Conservation (phyloP, 2,329 filamentous ascomycete species). For the Diaporthe ilicicola region DNA sequence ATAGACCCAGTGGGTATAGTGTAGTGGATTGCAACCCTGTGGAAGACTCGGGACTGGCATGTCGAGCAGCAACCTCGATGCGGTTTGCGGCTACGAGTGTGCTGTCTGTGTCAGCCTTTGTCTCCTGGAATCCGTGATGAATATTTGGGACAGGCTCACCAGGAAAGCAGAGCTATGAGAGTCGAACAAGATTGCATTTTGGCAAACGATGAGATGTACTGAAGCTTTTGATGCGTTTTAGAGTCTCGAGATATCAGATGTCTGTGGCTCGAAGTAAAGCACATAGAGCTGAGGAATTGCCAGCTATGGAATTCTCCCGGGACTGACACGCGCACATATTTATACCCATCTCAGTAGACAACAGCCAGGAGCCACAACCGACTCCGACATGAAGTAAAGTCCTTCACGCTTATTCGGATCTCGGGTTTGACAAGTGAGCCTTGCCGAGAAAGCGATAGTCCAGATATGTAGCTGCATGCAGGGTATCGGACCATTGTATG, state of each 20-base stretch:
- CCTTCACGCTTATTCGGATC: neutral
- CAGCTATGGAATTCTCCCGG: neutral
- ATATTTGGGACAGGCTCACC: neutral
- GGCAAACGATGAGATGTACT: neutral
- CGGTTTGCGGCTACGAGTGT: neutral
- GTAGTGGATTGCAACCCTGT: too few relatives aligned
- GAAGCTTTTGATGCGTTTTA: neutral
- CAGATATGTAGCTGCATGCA: neutral
- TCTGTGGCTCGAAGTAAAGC: neutral
- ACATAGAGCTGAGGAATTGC: neutral
- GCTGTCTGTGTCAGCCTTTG: neutral
- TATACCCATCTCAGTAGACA: neutral
- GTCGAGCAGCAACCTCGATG: neutral
- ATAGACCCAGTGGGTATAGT: too few relatives aligned
- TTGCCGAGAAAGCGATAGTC: neutral
- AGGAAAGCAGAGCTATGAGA: neutral
- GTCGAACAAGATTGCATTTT: conserved; percentile 13
- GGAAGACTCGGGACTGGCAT: too few relatives aligned
- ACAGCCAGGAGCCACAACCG: neutral
- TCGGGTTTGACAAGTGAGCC: conserved; percentile 1
- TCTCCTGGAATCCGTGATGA: too few relatives aligned
- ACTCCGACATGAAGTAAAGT: neutral
- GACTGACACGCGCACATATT: neutral
- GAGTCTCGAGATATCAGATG: neutral
- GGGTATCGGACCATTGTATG: neutral